Conservation (phyloP, 345 rosid species). For the Eucalyptus shirleyi region DNA sequence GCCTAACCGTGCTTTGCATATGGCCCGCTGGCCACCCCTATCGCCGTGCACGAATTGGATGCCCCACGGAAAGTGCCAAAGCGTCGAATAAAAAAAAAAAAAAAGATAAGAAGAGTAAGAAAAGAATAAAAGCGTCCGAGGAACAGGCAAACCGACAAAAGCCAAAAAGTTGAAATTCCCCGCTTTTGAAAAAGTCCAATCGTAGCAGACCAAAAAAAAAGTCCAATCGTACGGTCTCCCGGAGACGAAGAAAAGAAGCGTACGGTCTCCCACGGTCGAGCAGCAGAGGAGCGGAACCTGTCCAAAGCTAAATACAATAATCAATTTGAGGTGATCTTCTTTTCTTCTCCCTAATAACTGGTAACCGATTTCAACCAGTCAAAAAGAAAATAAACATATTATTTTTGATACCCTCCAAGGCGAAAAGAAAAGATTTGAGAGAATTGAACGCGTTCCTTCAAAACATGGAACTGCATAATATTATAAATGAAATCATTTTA, state of each 20-base stretch:
- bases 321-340: neutral
- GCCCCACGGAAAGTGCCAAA: neutral
- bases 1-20: neutral
- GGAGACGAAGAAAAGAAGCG: too few species aligned
- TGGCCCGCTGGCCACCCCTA: neutral
- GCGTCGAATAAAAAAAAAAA: too few species aligned
- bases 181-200: too few species aligned
- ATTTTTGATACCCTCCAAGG: neutral
- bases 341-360: neutral
- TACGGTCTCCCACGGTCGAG: too few species aligned
- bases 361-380: neutral
- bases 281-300: neutral
- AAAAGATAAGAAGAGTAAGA: too few species aligned
- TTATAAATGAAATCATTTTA: fast-evolving
- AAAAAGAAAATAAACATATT: too few species aligned
- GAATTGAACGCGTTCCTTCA: fast-evolving
- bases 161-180: too few species aligned
- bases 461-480: fast-evolving
- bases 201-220: too few species aligned
- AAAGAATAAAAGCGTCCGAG: too few species aligned
- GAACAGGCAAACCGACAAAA: too few species aligned
- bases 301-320: neutral
- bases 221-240: too few species aligned
- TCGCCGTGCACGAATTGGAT: neutral
- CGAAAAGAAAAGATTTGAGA: too few species aligned